Base-by-base conservation (phyloP, 495 filamentous ascomycete genomes). In the Penicillium cosmopolitanum region DNA sequence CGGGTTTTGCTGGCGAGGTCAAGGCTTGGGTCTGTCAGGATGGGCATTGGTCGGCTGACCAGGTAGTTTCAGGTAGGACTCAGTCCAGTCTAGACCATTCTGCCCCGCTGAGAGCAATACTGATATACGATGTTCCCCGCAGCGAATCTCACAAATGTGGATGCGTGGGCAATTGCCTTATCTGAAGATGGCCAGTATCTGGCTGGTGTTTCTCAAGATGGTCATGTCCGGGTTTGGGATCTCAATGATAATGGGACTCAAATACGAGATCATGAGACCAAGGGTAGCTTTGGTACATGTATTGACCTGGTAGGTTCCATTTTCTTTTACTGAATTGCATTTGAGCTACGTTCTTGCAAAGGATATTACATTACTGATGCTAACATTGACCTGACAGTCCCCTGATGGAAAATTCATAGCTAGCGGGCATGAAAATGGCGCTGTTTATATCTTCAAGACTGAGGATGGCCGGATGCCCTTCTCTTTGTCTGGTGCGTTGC, bases 381-480 rank as follows among this genome's bases (percentile, higher is more conserved):
- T 12, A 16, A 16, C 3, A 44, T 44, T 16, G n/a, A 4, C 16
- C 64, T 5, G 59, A 33, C 56, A 89, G 86, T 89, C 86, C 51
- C 58, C 81, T 31, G 89, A 98, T 73, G 94, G 93, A 53, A 85
- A 83, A 57, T 86, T 94, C 65, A 92, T 93, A 50, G 95, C 94
- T 9, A 93, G 88, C 56, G 95, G 95, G 0, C 96, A 98, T 73
- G 87, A 96, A 71, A 96, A 90, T 70, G 95, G 95, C 23, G 87
- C 85, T n/a, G 84, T 98, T 52, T 97, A 97, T 67, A 87, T 98
- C 38, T 98, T 97, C 78, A 92, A 88, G 73, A 97, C 96, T 66
- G 87, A 91, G 66, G 92, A 90, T 0, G 91, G 89, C 15, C 87
- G 90, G 52, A 84, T 98, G 72, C 80, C 89, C 3, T 95, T 96